Conservation (phyloP, 768 basidiomycete species). For the Tephrocybe sp. region DNA sequence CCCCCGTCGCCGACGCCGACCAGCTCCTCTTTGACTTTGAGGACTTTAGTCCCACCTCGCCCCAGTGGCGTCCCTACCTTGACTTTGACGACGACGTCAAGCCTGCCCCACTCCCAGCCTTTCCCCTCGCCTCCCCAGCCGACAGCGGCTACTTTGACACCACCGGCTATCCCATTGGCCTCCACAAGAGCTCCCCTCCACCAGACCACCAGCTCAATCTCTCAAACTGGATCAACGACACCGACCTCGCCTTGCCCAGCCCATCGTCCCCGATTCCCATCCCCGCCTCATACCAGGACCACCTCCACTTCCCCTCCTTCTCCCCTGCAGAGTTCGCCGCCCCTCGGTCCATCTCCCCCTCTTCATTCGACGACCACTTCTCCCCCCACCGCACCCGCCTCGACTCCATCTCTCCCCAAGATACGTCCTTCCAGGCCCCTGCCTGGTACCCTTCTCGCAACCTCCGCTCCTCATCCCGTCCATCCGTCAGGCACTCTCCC, state of each 20-base stretch:
- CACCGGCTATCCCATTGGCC: constrained; percentile 36
- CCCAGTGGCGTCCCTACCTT: constrained; percentile 37
- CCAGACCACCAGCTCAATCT: constrained; percentile 48
- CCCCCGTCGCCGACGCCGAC: constrained; percentile 40
- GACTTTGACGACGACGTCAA: constrained; percentile 44
- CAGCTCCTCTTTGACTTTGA: constrained; percentile 66
- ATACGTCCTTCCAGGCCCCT: constrained; percentile 59
- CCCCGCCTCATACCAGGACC: constrained; percentile 38
- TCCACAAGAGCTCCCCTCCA: constrained; percentile 41
- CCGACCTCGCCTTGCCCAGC: constrained; percentile 37
- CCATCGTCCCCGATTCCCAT: constrained; percentile 67
- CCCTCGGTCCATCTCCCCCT: constrained; percentile 60
- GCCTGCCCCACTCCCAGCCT: constrained; percentile 25
- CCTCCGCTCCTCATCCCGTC: constrained; percentile 43
- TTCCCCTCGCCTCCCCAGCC: constrained; percentile 33
- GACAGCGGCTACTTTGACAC: constrained; percentile 36
- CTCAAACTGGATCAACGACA: constrained; percentile 65
- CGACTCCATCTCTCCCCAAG: constrained; percentile 60
- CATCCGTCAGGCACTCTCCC: constrained; percentile 49
- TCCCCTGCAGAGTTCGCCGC: constrained; percentile 64
- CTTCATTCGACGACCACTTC: constrained; percentile 41
- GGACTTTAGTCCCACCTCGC: constrained; percentile 33
- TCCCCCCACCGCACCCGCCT: constrained; percentile 40
- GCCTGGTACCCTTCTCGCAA: constrained; percentile 64
- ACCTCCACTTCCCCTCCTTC: constrained; percentile 52